These are phyloP conservation scores for Neostapfia colusana DNA, from an alignment of 176 grass and related monocot species.

Conservation along the genomic window DNA sequence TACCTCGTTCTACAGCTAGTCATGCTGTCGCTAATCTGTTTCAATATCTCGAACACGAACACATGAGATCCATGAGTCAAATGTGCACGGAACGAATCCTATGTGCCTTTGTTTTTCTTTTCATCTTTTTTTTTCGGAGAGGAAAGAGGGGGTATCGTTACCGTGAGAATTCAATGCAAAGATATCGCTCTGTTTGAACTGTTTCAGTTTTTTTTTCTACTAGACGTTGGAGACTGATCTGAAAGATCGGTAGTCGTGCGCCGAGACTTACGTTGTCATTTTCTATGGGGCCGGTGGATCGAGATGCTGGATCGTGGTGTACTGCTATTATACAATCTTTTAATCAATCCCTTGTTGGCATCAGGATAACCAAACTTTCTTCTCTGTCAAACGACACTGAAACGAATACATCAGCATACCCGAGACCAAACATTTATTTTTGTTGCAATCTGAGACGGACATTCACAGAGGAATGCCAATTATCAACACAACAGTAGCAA, in stretches of 20 bases:
- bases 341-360: background rate
- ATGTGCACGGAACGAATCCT: conserved; percentile 46
- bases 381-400: background rate
- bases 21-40: background rate
- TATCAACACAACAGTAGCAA: background rate
- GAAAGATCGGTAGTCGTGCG: conserved; percentile 4
- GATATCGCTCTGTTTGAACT: background rate
- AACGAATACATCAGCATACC: background rate
- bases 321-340: background rate
- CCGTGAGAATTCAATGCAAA: conserved; percentile 39
- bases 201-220: too few relatives aligned
- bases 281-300: conserved; percentile 15
- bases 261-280: conserved; percentile 29
- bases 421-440: too few relatives aligned
- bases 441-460: background rate
- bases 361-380: background rate
- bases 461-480: conserved; percentile 13
- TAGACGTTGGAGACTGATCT: conserved; percentile 35
- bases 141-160: background rate
- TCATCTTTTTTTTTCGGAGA: too few relatives aligned
- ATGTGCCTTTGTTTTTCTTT: background rate
- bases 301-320: background rate
- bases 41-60: conserved; percentile 2
- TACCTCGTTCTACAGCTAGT: too few relatives aligned
- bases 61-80: background rate